Conservation (phyloP, 2,329 filamentous ascomycete species). For the Raffaelea arxii region DNA sequence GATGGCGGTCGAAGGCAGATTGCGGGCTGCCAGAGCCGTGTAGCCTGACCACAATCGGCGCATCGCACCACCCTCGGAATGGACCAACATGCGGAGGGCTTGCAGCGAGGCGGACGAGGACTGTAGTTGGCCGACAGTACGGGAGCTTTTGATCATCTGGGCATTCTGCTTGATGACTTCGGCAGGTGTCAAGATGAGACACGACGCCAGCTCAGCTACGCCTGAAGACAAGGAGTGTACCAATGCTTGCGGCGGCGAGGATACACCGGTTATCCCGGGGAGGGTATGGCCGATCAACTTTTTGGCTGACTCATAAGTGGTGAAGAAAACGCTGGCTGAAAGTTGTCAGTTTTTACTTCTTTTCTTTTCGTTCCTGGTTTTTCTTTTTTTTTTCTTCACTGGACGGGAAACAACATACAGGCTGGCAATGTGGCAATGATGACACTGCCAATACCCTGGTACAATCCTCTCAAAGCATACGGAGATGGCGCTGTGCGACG, state of each 20-base stretch:
- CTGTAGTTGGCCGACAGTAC: slow-evolving; percentile 1
- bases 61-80: slow-evolving; percentile 41
- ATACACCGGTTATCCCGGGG: slow-evolving; percentile 15
- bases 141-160: slow-evolving; percentile 54
- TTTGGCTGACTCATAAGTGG: slow-evolving; percentile 76
- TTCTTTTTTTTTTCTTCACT: too few relatives aligned
- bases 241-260: slow-evolving; percentile 50
- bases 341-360: too few relatives aligned
- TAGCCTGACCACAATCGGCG: slow-evolving; percentile 62
- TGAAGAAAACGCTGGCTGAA: slow-evolving; percentile 76
- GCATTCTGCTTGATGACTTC: slow-evolving; percentile 93
- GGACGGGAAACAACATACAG: slow-evolving; percentile 35
- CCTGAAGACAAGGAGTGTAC: slow-evolving; percentile 67
- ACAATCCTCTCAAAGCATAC: slow-evolving; percentile 56
- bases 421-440: slow-evolving; percentile 83
- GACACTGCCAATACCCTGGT: slow-evolving; percentile 80
- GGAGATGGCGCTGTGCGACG: slow-evolving; percentile 27
- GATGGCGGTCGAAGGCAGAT: slow-evolving; percentile 77
- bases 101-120: slow-evolving; percentile 35
- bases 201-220: slow-evolving; percentile 72
- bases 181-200: slow-evolving; percentile 76
- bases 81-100: slow-evolving; percentile 33
- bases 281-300: slow-evolving; percentile 43
- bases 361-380: too few relatives aligned
- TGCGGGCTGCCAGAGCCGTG: slow-evolving; percentile 68